Evolutionary conservation across 2,329 filamentous ascomycete genomes (phyloP).

Genomic region (Calonectria hawksworthii): DNA sequence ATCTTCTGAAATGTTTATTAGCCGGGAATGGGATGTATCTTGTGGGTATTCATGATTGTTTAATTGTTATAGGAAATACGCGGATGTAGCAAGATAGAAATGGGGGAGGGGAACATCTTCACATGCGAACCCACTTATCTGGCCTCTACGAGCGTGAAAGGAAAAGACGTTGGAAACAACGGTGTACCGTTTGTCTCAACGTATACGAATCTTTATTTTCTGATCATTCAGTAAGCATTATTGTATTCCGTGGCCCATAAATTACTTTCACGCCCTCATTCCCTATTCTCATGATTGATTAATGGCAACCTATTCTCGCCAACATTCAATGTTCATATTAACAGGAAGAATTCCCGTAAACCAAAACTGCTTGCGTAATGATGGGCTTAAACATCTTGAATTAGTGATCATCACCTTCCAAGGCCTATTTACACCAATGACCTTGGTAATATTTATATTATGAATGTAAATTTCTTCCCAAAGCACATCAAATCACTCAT

Average conservation of each 20-base stretch:
- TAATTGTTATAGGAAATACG: neutral
- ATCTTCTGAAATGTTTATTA: neutral
- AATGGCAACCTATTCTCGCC: neutral
- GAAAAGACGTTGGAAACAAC: neutral
- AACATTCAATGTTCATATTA: neutral
- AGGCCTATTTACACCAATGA: neutral
- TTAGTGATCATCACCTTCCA: neutral
- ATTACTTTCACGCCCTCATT: neutral
- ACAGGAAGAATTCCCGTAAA: neutral
- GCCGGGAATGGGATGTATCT: neutral
- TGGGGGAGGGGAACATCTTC: neutral
- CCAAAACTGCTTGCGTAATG: neutral
- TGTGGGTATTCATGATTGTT: neutral
- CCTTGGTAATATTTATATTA: neutral
- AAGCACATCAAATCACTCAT: neutral
- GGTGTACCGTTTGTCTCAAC: neutral
- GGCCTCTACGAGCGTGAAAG: neutral
- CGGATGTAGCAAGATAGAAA: neutral
- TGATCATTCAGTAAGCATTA: neutral
- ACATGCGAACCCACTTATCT: neutral
- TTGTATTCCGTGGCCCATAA: neutral
- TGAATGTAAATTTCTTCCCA: neutral
- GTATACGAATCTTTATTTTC: neutral
- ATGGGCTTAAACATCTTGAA: neutral
- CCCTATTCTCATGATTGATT: neutral